A percentile compares a stretch with the other conserved stretches of the same genome.
These are phyloP conservation scores for Zymoseptoria ardabiliae DNA, from an alignment of 2,329 filamentous ascomycete species.

Conservation along the genomic window DNA sequence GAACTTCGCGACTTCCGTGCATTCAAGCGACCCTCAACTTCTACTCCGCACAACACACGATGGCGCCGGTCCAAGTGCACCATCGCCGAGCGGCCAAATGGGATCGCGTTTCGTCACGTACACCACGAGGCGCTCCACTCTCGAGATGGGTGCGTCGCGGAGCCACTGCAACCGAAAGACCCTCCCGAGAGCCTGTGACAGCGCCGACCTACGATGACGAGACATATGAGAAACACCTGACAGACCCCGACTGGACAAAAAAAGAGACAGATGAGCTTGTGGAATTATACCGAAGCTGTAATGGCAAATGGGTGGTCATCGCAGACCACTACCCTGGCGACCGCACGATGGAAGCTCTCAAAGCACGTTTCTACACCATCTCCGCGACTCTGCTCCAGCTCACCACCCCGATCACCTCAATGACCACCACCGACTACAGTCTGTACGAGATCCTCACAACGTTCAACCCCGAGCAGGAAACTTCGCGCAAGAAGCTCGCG, in stretches of 20 bases:
- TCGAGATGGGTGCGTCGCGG: not conserved
- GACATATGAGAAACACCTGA: conserved; percentile 70
- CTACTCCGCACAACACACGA: not conserved
- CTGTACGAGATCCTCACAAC: conserved; percentile 78
- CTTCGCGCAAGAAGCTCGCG: conserved; percentile 75
- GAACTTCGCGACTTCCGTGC: not conserved
- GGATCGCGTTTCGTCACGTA: not conserved
- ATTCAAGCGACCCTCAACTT: not conserved
- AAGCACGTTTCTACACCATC: conserved; percentile 82
- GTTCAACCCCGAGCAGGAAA: conserved; percentile 76
- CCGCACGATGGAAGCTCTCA: conserved; percentile 82
- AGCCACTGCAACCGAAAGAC: not conserved
- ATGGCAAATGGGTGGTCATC: conserved; percentile 84
- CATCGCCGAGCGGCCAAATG: not conserved
- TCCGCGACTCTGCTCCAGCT: conserved; percentile 75
- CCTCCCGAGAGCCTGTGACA: not conserved
- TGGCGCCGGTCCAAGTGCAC: not conserved
- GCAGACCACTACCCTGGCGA: conserved; percentile 67
- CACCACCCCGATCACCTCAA: conserved; percentile 72
- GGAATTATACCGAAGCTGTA: conserved; percentile 64
- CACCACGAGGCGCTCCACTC: not conserved
- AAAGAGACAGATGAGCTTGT: conserved; percentile 93
- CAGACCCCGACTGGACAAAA: conserved; percentile 73
- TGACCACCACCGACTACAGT: conserved; percentile 78
- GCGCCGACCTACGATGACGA: conserved; percentile 79